Evolutionary conservation across 2,329 filamentous ascomycete genomes (phyloP), one percentile per base, ranked within the genome.

Genomic region (Chalaropsis ovoidea): DNA sequence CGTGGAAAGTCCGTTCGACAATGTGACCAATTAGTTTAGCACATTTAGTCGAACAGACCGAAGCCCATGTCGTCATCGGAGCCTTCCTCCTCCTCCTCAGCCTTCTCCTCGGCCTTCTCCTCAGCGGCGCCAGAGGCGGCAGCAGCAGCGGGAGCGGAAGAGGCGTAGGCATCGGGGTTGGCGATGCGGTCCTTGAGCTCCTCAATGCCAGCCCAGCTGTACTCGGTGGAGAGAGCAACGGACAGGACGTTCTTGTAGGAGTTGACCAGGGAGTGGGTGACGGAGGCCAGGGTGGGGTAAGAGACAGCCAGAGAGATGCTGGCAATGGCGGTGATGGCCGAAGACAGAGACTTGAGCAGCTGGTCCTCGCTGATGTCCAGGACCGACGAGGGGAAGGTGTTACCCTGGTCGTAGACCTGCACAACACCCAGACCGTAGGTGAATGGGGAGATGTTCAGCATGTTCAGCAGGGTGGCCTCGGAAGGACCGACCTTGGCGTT

Each of bases 391-490:
- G 85, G 82, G 86, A 99, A 99, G 73, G 85, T 86, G 84, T 99
- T 94, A 75, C 94, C 94, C 75, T 93, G 81, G 81, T 99, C 92
- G 85, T 99, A 99, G 79, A 99, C 91, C 84, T 97, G 93, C 70
- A 85, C 72, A 74, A 99, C 87, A 77, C 88, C 89, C 89, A 99
- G 95, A 83, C 94, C 94, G 82, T 97, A 99, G 77, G 92, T 96
- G 86, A 96, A 96, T 78, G 92, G 92, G 72, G 94, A 97, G 85
- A 99, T 99, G 88, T 96, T 97, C 78, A 99, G 82, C 93, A 99
- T 89, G 89, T 99, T 99, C 75, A 99, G 88, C 72, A 99, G 86
- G 76, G 93, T 96, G 72, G 94, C 94, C 85, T 99, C 94, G 77
- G 94, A 99, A 76, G 94, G 87, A 79, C 95, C 94, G 83, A 99